These are phyloP conservation scores for Stagonosporopsis rhizophila DNA, from an alignment of 2,329 filamentous ascomycete species.

Conservation along the genomic window DNA sequence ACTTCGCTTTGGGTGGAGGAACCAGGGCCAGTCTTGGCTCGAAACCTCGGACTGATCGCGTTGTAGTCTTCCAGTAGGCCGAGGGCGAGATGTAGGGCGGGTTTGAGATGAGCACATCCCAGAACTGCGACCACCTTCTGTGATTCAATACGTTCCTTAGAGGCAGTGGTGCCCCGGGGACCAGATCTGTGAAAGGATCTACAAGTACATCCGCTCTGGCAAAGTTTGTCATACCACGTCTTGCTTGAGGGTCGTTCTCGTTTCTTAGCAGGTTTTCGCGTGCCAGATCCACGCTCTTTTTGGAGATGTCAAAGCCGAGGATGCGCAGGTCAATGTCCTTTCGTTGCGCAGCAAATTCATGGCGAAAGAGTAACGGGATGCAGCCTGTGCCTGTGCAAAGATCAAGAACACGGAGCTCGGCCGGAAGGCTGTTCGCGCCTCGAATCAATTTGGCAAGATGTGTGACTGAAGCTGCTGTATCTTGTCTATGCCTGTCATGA, in stretches of 20 bases:
- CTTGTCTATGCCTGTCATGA: slow-evolving; percentile 47
- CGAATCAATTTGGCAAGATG: slow-evolving; percentile 41
- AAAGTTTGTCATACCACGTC: slow-evolving; percentile 53
- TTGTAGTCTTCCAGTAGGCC: slow-evolving; percentile 68
- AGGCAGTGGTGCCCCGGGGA: slow-evolving; percentile 11
- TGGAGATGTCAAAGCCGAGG: slow-evolving; percentile 77
- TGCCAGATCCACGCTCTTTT: slow-evolving; percentile 69
- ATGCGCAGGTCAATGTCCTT: slow-evolving; percentile 55
- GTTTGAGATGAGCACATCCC: slow-evolving; percentile 80
- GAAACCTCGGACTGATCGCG: slow-evolving; percentile 77
- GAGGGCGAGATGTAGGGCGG: slow-evolving; percentile 83
- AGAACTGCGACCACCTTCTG: slow-evolving; percentile 28
- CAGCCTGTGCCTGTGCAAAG: slow-evolving; percentile 92
- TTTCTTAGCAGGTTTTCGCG: slow-evolving; percentile 64
- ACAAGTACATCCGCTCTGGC: slow-evolving; percentile 53
- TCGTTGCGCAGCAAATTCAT: slow-evolving; percentile 58
- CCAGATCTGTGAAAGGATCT: slow-evolving; percentile 58
- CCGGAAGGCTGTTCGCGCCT: slow-evolving; percentile 27
- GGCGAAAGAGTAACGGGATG: slow-evolving; percentile 78
- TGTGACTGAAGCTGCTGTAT: slow-evolving; percentile 53
- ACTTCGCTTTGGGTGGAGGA: slow-evolving; percentile 16
- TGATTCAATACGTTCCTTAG: slow-evolving; percentile 28
- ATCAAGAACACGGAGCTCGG: slow-evolving; percentile 72
- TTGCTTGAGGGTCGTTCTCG: slow-evolving; percentile 18
- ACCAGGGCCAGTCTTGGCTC: slow-evolving; percentile 86